Percentiles rank a stretch among this genome's conserved stretches.
These are phyloP conservation scores for Umbellularia californica DNA, from an alignment of 164 flowering plant genomes.

Conservation along the genomic window DNA sequence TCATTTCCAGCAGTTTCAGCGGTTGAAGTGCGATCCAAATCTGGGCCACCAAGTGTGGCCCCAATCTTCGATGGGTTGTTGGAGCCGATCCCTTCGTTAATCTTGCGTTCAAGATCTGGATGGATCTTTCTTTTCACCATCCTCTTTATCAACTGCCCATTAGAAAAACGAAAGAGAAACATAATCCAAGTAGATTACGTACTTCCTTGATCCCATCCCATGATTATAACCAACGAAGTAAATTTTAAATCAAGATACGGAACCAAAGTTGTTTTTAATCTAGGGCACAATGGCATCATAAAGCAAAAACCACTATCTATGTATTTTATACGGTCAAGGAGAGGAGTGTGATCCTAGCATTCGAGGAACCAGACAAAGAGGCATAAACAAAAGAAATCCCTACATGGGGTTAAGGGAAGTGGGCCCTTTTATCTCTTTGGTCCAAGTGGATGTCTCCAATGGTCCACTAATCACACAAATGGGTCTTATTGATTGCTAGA, in stretches of 20 bases:
- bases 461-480: not conserved
- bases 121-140: conserved; percentile 31
- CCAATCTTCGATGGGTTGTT: not conserved
- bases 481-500: too few species aligned
- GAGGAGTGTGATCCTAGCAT: not conserved
- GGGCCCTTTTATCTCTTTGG: not conserved
- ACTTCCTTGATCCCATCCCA: not conserved
- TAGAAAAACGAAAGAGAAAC: too few species aligned
- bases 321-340: not conserved
- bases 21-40: too few species aligned
- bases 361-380: not conserved
- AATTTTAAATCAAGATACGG: not conserved
- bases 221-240: not conserved
- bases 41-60: not conserved
- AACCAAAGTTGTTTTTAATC: not conserved
- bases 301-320: not conserved
- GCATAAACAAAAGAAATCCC: not conserved
- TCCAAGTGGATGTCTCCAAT: not conserved
- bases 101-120: conserved; percentile 19
- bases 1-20: not conserved
- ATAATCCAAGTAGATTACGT: not conserved
- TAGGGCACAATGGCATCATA: not conserved
- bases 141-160: conserved; percentile 22
- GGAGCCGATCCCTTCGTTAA: not conserved
- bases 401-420: too few species aligned